Evolutionary conservation across 805 yeast species (phyloP), one percentile per base, ranked within the genome.

Genomic region (Wickerhamiella galacta): DNA sequence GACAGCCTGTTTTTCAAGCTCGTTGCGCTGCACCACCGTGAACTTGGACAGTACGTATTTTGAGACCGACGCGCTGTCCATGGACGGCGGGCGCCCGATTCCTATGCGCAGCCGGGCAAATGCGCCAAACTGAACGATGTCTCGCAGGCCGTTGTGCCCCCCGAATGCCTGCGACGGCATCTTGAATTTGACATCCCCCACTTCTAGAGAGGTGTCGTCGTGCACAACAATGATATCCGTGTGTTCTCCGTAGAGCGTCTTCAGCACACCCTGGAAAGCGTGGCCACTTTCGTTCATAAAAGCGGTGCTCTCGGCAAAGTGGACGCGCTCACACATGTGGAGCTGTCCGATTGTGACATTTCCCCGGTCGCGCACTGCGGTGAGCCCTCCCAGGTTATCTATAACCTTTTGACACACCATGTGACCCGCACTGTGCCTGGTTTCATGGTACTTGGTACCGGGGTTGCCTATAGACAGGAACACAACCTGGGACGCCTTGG

Each of bases 71-170:
- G 53, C 48, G 6, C 58, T 53, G 26, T 60, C 61, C 32, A 68
- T 58, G 4, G 56, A 46, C 5, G 52, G 55, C 1, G 85, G 76
- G 34, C 78, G 59, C 1, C 81, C 93, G 11, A 85, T 77, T 0
- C 95, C 95, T 6, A 83, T 60, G 12, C 76, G 69, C 10, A 83
- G 48, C 32, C 80, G 68, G n/a, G 69, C 62, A 47, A 74, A 80
- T 12, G 59, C 61, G 22, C 61, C 58, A n/a, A 37, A 18, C 18
- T 40, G 47, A 0, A 75, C 74, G 3, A 85, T 64, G 25, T 76
- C 68, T 39, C 65, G 64, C 18, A 85, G 58, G 0, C 95, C 95
- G 47, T 81, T 82, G 46, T 85, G 96, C 0, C 94, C 95, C 28
- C 90, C 60, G 11, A 72, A 63, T 27, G 80, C 68, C 0, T 75